Evolutionary conservation across 1,284 basidiomycete species (phyloP), one percentile per base, ranked within the genome.

Genomic region (Naganishia cerealis): DNA sequence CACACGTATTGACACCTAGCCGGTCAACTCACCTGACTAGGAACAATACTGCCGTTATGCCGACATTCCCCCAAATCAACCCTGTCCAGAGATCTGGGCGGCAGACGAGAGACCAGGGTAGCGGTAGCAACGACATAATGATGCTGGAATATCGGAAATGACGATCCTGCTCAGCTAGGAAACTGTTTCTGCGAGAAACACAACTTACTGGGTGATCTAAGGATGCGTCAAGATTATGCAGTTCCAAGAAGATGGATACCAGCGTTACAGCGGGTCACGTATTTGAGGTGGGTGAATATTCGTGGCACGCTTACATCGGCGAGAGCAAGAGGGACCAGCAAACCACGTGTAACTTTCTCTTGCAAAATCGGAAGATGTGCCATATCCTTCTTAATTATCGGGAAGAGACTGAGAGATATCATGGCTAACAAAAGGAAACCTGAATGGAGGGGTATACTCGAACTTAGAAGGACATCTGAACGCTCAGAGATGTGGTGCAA

Each of bases 391-490:
- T 71, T 73, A 69, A 80, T 72, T 2, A 75, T 67, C 1, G 76
- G 77, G 36, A 81, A 72, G 21, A 81, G 68, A 13, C 75, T 75
- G n/a, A 77, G 70, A 0, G 78, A 79, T 16, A 81, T 71, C 66
- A 82, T 68, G 0, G 80, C 79, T 15, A 82, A 71, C 8, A 82
- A 73, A 62, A 81, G 72, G 73, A 80, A 82, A 70, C 80, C 80
- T 81, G 67, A 0, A 15, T 13, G n/a, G 56, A 48, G 33, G 59
- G 40, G 13, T 8, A 16, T 7, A 6, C 1, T 46, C 38, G 24
- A 56, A 38, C 29, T n/a, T 33, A 16, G 54, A 29, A 3, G 16
- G 8, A 36, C 16, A 15, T 24, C 21, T 8, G 21, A 8, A 1
- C 24, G 48, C 13, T 33, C 40, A 24, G 18, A 9, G n/a, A 7